Base-by-base conservation (phyloP, 2,329 filamentous ascomycete species). In the Fonsecaea pedrosoi region DNA sequence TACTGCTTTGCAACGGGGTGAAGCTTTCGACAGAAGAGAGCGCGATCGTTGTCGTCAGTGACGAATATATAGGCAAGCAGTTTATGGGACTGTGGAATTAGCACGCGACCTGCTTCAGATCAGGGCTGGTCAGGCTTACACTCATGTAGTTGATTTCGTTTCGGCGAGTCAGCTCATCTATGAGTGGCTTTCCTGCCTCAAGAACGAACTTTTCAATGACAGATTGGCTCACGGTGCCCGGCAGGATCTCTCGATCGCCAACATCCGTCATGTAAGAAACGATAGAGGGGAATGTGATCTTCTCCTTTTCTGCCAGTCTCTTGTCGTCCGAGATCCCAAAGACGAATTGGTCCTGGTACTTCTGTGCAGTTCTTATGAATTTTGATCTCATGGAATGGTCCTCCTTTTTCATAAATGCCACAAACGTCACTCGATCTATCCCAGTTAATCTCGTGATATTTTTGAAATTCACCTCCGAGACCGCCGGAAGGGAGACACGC, bases 1-100 rank as follows among this genome's bases (percentile, higher is more conserved):
- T 82, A 84, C 68, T 78, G 79, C 66, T 79, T 80, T 1, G 83
- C 83, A 1, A 83, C 71, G 3, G 78, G 76, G 15, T 75, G 74
- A 57, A 85, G 75, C 5, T 75, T 71, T 0, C 71, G 54, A 4
- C 77, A 72, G 70, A 80, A 84, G 1, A 64, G 69, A 2, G 78
- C 74, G 2, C 78, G 77, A 37, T 81, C 76, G 8, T 66, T 35
- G 0, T 74, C 62, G 8, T 69, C 72, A 9, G 66, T 48, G 4
- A 76, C 70, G 68, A 83, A 79, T 70, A 75, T 76, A 65, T 78
- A 79, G 8, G 80, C 76, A 1, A 81, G 66, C 1, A 78, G 80
- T 60, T 79, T 80, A 0, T 77, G 77, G 1, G 37, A 38, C 55
- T 58, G n/a, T 58, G 7, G 45, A 25, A n/a, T 38, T 34, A 57